Evolutionary conservation across 768 basidiomycete genomes (phyloP).

Genomic region (Suillus brevipes): DNA sequence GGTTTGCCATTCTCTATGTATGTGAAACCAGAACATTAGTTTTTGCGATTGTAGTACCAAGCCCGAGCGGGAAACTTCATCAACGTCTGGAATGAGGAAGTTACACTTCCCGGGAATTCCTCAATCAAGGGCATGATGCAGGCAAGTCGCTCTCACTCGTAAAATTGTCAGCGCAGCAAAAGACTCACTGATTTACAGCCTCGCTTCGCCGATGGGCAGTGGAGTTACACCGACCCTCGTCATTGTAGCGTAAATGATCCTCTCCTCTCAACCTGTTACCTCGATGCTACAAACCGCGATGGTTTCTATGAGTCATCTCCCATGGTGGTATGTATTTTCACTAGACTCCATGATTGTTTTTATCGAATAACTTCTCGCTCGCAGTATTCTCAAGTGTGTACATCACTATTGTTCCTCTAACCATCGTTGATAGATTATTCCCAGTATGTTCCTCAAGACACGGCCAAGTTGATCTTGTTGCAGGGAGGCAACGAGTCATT

Average conservation of each 20-base stretch:
- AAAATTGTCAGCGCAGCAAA: background rate
- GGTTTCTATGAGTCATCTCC: conserved; percentile 70
- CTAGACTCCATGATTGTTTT: background rate
- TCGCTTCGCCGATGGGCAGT: conserved; percentile 55
- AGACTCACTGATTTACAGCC: conserved; percentile 37
- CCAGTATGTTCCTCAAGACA: conserved; percentile 68
- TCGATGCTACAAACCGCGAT: conserved; percentile 54
- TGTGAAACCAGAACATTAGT: background rate
- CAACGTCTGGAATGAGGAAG: conserved; percentile 61
- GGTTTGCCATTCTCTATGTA: conserved; percentile 30
- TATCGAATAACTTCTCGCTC: conserved; percentile 5
- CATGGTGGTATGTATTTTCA: conserved; percentile 46
- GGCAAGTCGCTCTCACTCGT: conserved; percentile 29
- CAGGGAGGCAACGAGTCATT: conserved; percentile 60
- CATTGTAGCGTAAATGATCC: conserved; percentile 69
- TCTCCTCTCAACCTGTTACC: conserved; percentile 54
- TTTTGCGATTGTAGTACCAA: conserved; percentile 42
- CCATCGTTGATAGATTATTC: background rate
- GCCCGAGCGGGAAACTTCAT: conserved; percentile 54
- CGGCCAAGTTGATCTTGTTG: conserved; percentile 56
- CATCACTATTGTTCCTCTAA: background rate
- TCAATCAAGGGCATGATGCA: conserved; percentile 61
- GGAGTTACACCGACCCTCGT: conserved; percentile 64
- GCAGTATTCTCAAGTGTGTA: conserved; percentile 55
- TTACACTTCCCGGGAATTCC: conserved; percentile 49